Conservation (phyloP, 331 rosid genomes). For the Malus hybrid region DNA sequence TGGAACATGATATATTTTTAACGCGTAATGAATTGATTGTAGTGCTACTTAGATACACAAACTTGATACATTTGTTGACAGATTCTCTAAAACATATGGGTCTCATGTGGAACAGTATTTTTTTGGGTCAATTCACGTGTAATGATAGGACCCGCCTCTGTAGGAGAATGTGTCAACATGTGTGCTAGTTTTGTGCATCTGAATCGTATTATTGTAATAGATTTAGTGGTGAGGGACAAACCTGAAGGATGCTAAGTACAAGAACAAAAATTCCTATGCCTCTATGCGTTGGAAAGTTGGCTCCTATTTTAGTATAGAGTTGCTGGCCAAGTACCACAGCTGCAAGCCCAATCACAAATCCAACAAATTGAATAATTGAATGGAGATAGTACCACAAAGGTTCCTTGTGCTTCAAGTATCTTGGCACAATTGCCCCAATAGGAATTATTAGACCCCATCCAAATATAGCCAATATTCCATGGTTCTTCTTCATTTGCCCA, state of each 20-base stretch:
- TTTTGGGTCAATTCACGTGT: too few relatives aligned
- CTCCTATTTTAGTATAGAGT: conserved; percentile 52
- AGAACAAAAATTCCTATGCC: conserved; percentile 72
- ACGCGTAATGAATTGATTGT: too few relatives aligned
- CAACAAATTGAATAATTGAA: conserved; percentile 68
- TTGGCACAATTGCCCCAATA: conserved; percentile 77
- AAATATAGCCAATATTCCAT: conserved; percentile 76
- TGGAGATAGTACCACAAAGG: conserved; percentile 98
- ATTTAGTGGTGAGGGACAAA: conserved; percentile 20
- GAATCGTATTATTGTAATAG: not conserved
- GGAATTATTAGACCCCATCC: conserved; percentile 96
- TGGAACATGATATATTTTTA: not conserved
- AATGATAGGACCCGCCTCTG: too few relatives aligned
- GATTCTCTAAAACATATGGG: too few relatives aligned
- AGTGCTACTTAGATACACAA: too few relatives aligned
- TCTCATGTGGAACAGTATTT: too few relatives aligned
- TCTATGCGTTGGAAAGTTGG: conserved; percentile 71
- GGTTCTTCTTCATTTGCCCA: conserved; percentile 63
- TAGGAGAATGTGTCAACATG: too few relatives aligned
- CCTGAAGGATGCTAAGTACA: conserved; percentile 87
- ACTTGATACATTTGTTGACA: too few relatives aligned
- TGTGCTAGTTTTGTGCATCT: too few relatives aligned
- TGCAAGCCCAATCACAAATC: conserved; percentile 72
- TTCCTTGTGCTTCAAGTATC: conserved; percentile 90
- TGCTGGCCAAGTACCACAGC: conserved; percentile 75